Conservation (phyloP, 352 stramenopile genomes). For the Globisporangium middletonii region DNA sequence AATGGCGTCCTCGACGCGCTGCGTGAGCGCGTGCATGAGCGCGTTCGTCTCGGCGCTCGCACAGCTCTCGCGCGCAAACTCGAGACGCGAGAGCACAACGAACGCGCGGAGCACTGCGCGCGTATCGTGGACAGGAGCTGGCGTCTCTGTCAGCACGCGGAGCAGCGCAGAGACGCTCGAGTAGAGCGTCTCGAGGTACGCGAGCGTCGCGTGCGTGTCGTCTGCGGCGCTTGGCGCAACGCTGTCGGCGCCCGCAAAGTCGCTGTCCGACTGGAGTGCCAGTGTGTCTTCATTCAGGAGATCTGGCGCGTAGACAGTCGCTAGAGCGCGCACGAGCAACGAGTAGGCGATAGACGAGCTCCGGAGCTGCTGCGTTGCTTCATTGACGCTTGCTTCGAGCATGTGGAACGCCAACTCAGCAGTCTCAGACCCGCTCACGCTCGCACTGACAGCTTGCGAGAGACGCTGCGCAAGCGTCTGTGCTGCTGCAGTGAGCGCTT, state of each 20-base stretch:
- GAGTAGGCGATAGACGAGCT: constrained; percentile 14
- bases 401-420: constrained; percentile 10
- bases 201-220: constrained; percentile 6
- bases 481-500: not conserved
- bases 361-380: constrained; percentile 27
- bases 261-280: constrained; percentile 8
- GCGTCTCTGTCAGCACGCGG: not conserved
- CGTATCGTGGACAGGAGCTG: not conserved
- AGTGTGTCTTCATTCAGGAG: constrained; percentile 18
- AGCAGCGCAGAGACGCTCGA: constrained; percentile 1
- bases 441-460: not conserved
- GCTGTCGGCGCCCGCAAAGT: not conserved
- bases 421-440: not conserved
- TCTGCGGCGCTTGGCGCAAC: not conserved
- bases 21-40: constrained; percentile 34
- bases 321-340: constrained; percentile 18
- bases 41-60: constrained; percentile 20
- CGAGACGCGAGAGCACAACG: constrained; percentile 25
- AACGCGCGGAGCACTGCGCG: constrained; percentile 16
- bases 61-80: constrained; percentile 47
- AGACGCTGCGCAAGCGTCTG: not conserved
- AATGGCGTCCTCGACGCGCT: constrained; percentile 32
- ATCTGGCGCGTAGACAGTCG: constrained; percentile 22
- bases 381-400: constrained; percentile 18
- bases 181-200: constrained; percentile 11